phyloP scores from a whole-genome alignment of 2,329 filamentous ascomycete genomes.

The Arthrobotrys sphaeroides region DNA sequence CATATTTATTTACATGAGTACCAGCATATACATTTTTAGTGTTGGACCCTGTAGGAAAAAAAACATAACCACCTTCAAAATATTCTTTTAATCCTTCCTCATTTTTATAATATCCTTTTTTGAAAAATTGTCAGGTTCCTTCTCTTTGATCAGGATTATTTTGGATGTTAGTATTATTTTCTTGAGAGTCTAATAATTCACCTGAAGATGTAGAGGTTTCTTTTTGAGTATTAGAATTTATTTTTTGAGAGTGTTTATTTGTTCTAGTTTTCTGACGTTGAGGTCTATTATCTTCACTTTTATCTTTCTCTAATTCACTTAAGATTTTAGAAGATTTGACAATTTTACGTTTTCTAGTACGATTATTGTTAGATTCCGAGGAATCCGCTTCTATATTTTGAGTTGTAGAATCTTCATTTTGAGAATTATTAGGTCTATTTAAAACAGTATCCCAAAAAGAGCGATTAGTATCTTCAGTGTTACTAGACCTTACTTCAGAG shows the following conservation, averaged over 20 bases:
- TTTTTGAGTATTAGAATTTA: constrained; percentile 20
- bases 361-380: constrained; percentile 28
- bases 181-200: constrained; percentile 10
- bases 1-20: constrained; percentile 16
- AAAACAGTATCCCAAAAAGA: constrained; percentile 32
- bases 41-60: constrained; percentile 11
- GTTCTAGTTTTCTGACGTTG: constrained; percentile 8
- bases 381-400: constrained; percentile 13
- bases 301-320: constrained; percentile 7
- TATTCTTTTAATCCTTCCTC: constrained; percentile 15
- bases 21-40: constrained; percentile 17
- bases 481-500: constrained; percentile 25
- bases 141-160: constrained; percentile 10
- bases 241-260: background rate
- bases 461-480: constrained; percentile 29
- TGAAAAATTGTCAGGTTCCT: constrained; percentile 26
- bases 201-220: constrained; percentile 17
- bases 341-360: constrained; percentile 29
- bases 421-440: constrained; percentile 23
- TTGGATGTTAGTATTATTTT: constrained; percentile 15
- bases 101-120: constrained; percentile 33
- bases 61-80: constrained; percentile 21
- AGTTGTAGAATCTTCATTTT: constrained; percentile 34
- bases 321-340: background rate
- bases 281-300: constrained; percentile 29